Conservation (phyloP, 306 rosid species). For the Fragaria iinumae region DNA sequence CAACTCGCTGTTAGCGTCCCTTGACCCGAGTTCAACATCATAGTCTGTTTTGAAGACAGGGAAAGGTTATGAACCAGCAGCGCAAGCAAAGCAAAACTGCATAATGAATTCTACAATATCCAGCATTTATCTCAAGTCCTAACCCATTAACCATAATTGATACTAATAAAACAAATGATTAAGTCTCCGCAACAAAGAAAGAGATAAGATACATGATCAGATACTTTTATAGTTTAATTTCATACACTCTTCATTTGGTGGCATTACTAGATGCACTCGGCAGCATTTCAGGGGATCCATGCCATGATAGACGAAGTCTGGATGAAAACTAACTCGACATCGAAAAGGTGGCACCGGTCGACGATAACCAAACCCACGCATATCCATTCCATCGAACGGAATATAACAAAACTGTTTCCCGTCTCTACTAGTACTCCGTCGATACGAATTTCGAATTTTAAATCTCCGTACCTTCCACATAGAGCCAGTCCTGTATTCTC, state of each 20-base stretch:
- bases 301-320: too few relatives aligned
- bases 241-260: not conserved
- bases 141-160: too few relatives aligned
- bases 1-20: too few relatives aligned
- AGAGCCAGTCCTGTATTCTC: not conserved
- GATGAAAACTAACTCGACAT: not conserved
- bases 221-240: not conserved
- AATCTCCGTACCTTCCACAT: not conserved
- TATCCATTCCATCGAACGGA: not conserved
- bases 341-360: not conserved
- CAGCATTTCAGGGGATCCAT: not conserved
- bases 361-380: not conserved
- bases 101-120: too few relatives aligned
- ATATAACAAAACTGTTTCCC: not conserved
- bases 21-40: too few relatives aligned
- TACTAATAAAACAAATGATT: too few relatives aligned
- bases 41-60: too few relatives aligned
- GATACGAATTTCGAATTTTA: not conserved
- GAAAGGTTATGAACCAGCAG: too few relatives aligned
- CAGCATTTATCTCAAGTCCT: too few relatives aligned
- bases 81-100: too few relatives aligned
- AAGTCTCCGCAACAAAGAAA: too few relatives aligned
- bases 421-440: not conserved
- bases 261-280: not conserved
- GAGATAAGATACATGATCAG: too few relatives aligned